Percentiles rank a stretch among this genome's conserved stretches.
Evolutionary conservation across 2,329 filamentous ascomycete genomes (phyloP).

Genomic region (Coleophoma eucalyptorum): DNA sequence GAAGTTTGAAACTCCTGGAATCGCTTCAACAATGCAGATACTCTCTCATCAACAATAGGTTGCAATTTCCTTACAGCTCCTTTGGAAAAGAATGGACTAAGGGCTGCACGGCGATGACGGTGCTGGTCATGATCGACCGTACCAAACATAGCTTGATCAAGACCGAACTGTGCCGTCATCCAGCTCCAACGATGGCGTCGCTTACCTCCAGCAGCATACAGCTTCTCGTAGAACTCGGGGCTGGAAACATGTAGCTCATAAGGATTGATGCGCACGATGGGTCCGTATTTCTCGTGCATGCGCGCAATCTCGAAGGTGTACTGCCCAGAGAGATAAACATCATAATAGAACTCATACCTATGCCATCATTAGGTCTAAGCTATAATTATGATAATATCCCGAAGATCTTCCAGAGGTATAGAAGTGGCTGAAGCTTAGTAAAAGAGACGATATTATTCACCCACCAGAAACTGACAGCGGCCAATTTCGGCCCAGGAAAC

Average conservation of each 20-base stretch:
- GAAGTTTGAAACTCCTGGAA: background rate
- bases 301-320: slow-evolving; percentile 38
- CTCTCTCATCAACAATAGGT: background rate
- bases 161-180: background rate
- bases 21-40: background rate
- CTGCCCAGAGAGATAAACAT: slow-evolving; percentile 35
- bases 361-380: too few relatives aligned
- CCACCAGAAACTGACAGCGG: too few relatives aligned
- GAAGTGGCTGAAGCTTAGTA: too few relatives aligned
- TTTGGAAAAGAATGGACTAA: slow-evolving; percentile 13
- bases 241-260: slow-evolving; percentile 35
- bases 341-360: slow-evolving; percentile 31
- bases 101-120: background rate
- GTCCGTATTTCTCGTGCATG: slow-evolving; percentile 38
- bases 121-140: slow-evolving; percentile 6
- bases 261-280: slow-evolving; percentile 30
- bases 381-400: too few relatives aligned
- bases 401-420: too few relatives aligned
- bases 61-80: slow-evolving; percentile 3
- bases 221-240: slow-evolving; percentile 32
- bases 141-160: slow-evolving; percentile 1
- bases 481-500: too few relatives aligned
- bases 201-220: slow-evolving; percentile 24
- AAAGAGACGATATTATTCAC: too few relatives aligned
- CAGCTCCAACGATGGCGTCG: too few relatives aligned